A percentile compares a stretch with the other conserved stretches of the same genome.
These are phyloP conservation scores for Botrytis deweyae DNA, from an alignment of 2,329 filamentous ascomycete species.

Conservation along the genomic window DNA sequence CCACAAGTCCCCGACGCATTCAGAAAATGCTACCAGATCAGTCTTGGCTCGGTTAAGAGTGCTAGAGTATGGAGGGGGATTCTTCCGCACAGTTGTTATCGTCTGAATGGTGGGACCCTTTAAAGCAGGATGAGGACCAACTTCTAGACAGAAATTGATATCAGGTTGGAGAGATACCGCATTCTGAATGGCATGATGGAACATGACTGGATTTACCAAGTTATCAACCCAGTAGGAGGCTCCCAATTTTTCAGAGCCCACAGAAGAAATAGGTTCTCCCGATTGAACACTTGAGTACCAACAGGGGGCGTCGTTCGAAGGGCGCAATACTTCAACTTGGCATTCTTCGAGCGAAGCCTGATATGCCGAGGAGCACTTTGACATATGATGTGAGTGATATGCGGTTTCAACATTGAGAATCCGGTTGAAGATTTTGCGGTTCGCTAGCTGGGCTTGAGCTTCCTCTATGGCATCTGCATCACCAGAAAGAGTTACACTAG, in stretches of 20 bases:
- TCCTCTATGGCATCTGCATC: conserved; percentile 29
- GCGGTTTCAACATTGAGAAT: conserved; percentile 14
- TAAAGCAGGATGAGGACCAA: conserved; percentile 32
- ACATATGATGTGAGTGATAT: conserved; percentile 37
- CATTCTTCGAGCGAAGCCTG: neutral
- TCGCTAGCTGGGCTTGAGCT: conserved; percentile 17
- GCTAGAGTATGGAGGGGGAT: conserved; percentile 24
- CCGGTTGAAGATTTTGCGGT: conserved; percentile 27
- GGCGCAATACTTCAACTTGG: conserved; percentile 33
- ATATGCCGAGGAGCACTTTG: conserved; percentile 27
- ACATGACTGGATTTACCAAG: conserved; percentile 45
- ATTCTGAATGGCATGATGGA: conserved; percentile 41
- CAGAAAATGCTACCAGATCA: conserved; percentile 17
- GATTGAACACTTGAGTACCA: neutral
- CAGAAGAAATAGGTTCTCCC: neutral
- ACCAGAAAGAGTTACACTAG: conserved; percentile 36
- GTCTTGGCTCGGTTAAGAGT: conserved; percentile 22
- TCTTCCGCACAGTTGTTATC: conserved; percentile 20
- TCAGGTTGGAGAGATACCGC: conserved; percentile 20
- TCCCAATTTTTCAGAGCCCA: conserved; percentile 14
- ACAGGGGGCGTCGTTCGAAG: neutral
- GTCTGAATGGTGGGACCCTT: conserved; percentile 28
- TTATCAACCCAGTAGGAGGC: conserved; percentile 41
- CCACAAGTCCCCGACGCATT: conserved; percentile 21
- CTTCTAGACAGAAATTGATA: conserved; percentile 29